Evolutionary conservation across 768 basidiomycete species (phyloP).

Genomic region (Tremella mesenterica): DNA sequence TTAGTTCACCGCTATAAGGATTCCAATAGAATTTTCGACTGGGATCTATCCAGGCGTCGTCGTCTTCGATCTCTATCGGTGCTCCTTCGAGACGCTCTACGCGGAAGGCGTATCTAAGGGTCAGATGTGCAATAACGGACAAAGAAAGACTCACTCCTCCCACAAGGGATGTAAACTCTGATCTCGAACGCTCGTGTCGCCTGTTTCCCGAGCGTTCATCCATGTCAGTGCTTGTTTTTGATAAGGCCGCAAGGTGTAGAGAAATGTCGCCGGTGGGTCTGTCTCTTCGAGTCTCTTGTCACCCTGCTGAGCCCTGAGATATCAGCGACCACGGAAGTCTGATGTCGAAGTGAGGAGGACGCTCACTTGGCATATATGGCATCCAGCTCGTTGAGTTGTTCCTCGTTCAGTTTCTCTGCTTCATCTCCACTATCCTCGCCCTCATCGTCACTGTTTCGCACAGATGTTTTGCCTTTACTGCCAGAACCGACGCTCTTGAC

Average conservation of each 20-base stretch:
- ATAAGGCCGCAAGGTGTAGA: constrained; percentile 67
- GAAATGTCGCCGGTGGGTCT: constrained; percentile 70
- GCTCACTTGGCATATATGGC: constrained; percentile 72
- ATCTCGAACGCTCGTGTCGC: constrained; percentile 58
- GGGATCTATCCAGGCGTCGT: constrained; percentile 50
- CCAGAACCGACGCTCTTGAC: constrained; percentile 22
- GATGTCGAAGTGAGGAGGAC: background rate
- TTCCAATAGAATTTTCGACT: constrained; percentile 35
- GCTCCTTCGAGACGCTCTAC: constrained; percentile 53
- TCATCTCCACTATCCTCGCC: constrained; percentile 68
- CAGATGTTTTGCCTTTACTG: constrained; percentile 44
- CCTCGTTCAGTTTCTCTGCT: constrained; percentile 68
- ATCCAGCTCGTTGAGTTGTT: constrained; percentile 56
- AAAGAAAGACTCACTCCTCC: constrained; percentile 60
- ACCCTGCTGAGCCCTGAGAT: constrained; percentile 66
- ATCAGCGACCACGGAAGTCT: constrained; percentile 12
- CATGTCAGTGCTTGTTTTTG: constrained; percentile 89
- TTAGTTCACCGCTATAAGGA: constrained; percentile 58
- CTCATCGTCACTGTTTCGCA: constrained; percentile 55
- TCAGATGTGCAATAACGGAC: constrained; percentile 5
- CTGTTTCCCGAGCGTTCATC: constrained; percentile 82
- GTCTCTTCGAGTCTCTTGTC: constrained; percentile 68
- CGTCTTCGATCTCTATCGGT: constrained; percentile 66
- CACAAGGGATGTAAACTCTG: constrained; percentile 83
- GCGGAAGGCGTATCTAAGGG: constrained; percentile 63